Percentiles rank a stretch among this genome's conserved stretches.
Evolutionary conservation across 1,139 yeast species (phyloP).

Genomic region (Kodamaea ohmeri): DNA sequence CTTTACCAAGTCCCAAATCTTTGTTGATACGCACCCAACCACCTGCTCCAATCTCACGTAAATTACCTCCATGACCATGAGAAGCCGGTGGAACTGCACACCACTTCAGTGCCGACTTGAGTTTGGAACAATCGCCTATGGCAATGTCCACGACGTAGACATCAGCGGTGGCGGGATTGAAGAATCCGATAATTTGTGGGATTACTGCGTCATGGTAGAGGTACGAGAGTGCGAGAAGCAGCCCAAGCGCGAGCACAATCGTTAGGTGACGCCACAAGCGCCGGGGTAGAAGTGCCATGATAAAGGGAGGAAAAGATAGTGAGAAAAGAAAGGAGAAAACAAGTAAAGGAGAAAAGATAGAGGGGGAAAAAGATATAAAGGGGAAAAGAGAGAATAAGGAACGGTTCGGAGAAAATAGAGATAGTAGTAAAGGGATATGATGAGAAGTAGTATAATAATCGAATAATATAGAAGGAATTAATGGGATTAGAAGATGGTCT

Average conservation of each 20-base stretch:
- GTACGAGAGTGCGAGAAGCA: conserved; percentile 2
- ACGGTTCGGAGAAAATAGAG: background rate
- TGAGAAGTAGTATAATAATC: too few species aligned
- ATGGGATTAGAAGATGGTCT: too few species aligned
- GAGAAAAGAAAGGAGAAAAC: background rate
- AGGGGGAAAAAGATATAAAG: background rate
- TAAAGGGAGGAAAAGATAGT: background rate
- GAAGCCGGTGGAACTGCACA: conserved; percentile 34
- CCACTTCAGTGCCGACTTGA: conserved; percentile 22
- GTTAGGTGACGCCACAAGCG: conserved; percentile 1
- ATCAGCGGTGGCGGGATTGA: conserved; percentile 38
- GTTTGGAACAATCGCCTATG: conserved; percentile 30
- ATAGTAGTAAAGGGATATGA: too few species aligned
- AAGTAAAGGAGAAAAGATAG: background rate
- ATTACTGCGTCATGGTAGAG: conserved; percentile 3
- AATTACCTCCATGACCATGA: conserved; percentile 32
- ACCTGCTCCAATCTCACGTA: conserved; percentile 21
- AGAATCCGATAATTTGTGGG: conserved; percentile 24
- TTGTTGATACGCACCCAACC: conserved; percentile 40
- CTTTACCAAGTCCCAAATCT: conserved; percentile 36
- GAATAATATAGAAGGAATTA: background rate
- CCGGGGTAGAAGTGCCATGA: background rate
- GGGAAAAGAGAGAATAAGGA: background rate
- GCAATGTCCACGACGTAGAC: conserved; percentile 37
- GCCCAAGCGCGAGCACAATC: background rate